Evolutionary conservation across 2,329 filamentous ascomycete species (phyloP).

Genomic region (Fonsecaea pugnacius): DNA sequence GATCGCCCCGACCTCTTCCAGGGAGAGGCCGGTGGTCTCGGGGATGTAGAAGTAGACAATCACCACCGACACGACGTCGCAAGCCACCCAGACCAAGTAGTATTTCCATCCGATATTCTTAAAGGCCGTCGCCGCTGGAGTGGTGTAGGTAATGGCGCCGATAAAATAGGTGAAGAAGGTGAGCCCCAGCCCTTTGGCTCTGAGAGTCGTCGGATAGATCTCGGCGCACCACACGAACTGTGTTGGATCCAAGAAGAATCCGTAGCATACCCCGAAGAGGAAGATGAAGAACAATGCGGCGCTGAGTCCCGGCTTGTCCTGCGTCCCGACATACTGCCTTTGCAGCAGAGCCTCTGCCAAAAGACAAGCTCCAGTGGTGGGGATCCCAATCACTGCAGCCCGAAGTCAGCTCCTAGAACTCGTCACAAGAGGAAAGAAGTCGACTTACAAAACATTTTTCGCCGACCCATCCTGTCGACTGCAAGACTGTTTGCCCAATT

Average conservation of each 20-base stretch:
- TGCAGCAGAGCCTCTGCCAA: constrained; percentile 18
- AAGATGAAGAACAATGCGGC: constrained; percentile 48
- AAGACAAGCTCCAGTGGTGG: not conserved
- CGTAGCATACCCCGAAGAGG: constrained; percentile 46
- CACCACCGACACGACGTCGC: not conserved
- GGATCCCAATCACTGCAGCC: no score
- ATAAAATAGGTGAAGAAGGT: constrained; percentile 9
- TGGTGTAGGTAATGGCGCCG: not conserved
- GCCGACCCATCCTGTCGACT: constrained; percentile 69
- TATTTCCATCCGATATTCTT: constrained; percentile 15
- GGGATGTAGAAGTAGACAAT: constrained; percentile 56
- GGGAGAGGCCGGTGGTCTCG: constrained; percentile 67
- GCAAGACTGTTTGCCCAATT: constrained; percentile 51
- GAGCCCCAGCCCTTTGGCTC: constrained; percentile 9
- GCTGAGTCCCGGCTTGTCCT: constrained; percentile 41
- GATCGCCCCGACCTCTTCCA: constrained; percentile 29
- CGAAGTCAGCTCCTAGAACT: no score
- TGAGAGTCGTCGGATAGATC: constrained; percentile 15
- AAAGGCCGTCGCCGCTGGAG: constrained; percentile 7
- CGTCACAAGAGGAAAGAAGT: no score
- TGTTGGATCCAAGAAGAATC: constrained; percentile 4
- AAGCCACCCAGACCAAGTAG: constrained; percentile 35
- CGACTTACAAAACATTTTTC: constrained; percentile 39
- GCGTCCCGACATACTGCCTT: constrained; percentile 40
- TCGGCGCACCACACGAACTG: constrained; percentile 31